These are phyloP conservation scores for Pestalotiopsis sp. DNA, from an alignment of 2,329 filamentous ascomycete genomes.

Conservation along the genomic window DNA sequence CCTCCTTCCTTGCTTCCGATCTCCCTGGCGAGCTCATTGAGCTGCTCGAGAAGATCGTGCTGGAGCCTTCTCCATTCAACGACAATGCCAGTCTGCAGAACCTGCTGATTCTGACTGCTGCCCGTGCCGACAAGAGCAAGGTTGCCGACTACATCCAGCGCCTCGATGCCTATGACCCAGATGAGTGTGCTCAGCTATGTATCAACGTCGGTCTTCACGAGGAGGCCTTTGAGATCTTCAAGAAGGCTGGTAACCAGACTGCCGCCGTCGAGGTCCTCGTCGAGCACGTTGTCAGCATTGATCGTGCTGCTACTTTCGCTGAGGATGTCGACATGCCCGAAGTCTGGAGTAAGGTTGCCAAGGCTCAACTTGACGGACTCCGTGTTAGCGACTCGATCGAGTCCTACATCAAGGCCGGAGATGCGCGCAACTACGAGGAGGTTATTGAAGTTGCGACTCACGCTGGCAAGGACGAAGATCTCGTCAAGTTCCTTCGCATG, in stretches of 20 bases:
- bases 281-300: conserved; percentile 96
- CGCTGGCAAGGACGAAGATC: conserved; percentile 95
- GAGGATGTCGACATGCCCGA: conserved; percentile 92
- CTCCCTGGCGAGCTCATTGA: conserved; percentile 94
- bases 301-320: conserved; percentile 92
- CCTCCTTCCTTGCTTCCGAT: conserved; percentile 89
- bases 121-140: conserved; percentile 92
- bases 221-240: conserved; percentile 97
- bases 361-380: conserved; percentile 95
- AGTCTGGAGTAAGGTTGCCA: conserved; percentile 98
- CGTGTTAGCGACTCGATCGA: conserved; percentile 91
- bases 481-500: conserved; percentile 97
- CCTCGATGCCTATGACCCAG: conserved; percentile 84
- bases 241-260: conserved; percentile 90
- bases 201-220: conserved; percentile 94
- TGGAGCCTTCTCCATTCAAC: conserved; percentile 99
- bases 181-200: conserved; percentile 91
- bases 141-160: conserved; percentile 97
- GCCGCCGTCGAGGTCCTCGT: conserved; percentile 91
- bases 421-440: conserved; percentile 90
- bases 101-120: conserved; percentile 91
- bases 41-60: conserved; percentile 96
- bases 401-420: conserved; percentile 93
- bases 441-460: conserved; percentile 96
- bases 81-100: conserved; percentile 98